These are phyloP conservation scores for Pholiota molesta DNA, from an alignment of 768 basidiomycete genomes.

Conservation along the genomic window DNA sequence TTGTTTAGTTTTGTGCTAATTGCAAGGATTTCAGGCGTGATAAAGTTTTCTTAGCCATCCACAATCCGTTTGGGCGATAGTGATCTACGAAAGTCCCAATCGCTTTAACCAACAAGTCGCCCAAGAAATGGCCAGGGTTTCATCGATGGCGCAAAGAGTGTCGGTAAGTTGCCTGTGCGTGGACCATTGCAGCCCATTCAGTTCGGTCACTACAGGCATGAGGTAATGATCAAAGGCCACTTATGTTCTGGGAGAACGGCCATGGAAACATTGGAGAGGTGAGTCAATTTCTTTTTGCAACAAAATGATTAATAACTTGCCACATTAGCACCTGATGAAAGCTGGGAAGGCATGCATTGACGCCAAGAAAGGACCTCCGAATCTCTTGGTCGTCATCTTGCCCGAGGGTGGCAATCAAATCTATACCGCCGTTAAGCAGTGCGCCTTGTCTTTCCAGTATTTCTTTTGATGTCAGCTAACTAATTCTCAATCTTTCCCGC, in stretches of 20 bases:
- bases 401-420: constrained; percentile 76
- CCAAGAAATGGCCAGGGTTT: constrained; percentile 59
- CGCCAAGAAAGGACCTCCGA: constrained; percentile 48
- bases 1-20: neutral
- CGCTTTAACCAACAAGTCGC: constrained; percentile 54
- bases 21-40: constrained; percentile 53
- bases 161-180: constrained; percentile 49
- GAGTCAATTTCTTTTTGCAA: neutral
- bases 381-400: constrained; percentile 67
- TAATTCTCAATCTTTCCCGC: neutral
- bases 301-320: constrained; percentile 20
- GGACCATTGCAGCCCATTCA: constrained; percentile 36
- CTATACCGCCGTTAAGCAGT: constrained; percentile 82
- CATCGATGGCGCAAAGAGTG: constrained; percentile 45
- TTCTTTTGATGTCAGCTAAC: neutral
- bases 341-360: constrained; percentile 50
- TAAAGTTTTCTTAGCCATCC: constrained; percentile 63
- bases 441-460: constrained; percentile 28
- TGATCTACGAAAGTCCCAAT: constrained; percentile 60
- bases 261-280: constrained; percentile 53
- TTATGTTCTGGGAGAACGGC: constrained; percentile 58
- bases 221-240: constrained; percentile 46
- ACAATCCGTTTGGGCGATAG: constrained; percentile 62
- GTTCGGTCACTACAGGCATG: constrained; percentile 52
- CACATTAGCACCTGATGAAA: constrained; percentile 43